Conservation (phyloP, 208 protist species). For the Leishmania tarentolae region DNA sequence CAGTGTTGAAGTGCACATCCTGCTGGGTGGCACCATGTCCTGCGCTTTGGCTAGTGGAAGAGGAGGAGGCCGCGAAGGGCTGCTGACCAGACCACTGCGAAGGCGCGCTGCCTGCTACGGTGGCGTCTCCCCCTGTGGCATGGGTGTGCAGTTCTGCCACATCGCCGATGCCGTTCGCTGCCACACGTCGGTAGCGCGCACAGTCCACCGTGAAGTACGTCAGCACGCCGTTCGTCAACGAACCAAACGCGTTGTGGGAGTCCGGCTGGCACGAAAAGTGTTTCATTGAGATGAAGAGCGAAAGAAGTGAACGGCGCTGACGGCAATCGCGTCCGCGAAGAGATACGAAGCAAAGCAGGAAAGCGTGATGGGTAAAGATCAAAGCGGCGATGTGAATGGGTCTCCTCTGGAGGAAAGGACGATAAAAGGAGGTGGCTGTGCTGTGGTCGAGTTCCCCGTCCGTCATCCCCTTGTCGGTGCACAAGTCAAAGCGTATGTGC, state of each 20-base stretch:
- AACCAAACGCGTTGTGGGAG: conserved; percentile 82
- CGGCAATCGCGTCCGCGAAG: neutral
- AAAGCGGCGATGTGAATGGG: neutral
- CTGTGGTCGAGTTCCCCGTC: neutral
- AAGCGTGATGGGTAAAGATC: neutral
- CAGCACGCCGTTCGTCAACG: conserved; percentile 65
- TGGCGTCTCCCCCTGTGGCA: neutral
- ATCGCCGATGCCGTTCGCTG: neutral
- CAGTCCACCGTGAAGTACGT: conserved; percentile 77
- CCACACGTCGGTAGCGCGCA: conserved; percentile 23
- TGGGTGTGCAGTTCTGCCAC: conserved; percentile 2
- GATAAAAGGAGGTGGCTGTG: no score
- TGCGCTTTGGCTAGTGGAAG: neutral
- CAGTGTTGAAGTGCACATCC: conserved; percentile 21
- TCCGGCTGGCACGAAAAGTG: conserved; percentile 82
- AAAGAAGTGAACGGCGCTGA: neutral
- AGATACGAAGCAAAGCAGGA: conserved; percentile 5
- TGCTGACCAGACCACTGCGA: neutral
- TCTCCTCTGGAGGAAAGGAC: neutral
- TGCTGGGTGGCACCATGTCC: neutral
- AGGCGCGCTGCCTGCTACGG: neutral
- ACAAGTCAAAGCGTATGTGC: neutral
- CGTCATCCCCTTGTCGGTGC: neutral
- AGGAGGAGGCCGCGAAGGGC: neutral
- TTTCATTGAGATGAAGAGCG: conserved; percentile 50